Conservation (phyloP, 2,329 filamentous ascomycete species). For the Emericellopsis atlantica region DNA sequence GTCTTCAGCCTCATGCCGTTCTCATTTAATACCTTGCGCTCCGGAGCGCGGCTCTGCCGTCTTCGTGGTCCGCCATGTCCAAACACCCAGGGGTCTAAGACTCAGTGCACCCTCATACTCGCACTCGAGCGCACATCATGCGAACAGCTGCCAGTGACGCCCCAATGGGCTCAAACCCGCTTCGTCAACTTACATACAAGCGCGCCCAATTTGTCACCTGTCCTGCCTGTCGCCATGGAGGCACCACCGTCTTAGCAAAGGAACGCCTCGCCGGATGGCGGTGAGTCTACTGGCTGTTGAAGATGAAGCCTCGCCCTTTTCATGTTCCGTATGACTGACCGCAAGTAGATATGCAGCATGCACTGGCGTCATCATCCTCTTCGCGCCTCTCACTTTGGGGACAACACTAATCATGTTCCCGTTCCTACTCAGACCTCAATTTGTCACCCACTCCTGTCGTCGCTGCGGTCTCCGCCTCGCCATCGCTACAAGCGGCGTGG, state of each 20-base stretch:
- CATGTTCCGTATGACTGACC: not conserved
- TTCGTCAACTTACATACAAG: constrained; percentile 3
- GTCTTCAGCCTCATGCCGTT: too few species aligned
- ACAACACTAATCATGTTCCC: constrained; percentile 3
- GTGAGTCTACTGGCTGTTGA: constrained; percentile 1
- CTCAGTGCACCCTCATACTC: too few species aligned
- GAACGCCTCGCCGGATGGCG: constrained; percentile 4
- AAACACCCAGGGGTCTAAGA: too few species aligned
- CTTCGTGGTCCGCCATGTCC: too few species aligned
- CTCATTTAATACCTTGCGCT: too few species aligned
- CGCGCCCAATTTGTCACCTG: constrained; percentile 5
- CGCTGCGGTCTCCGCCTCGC: constrained; percentile 6
- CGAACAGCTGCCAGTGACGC: not conserved
- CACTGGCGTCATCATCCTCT: constrained; percentile 4
- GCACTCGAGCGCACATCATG: not conserved
- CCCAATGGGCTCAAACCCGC: not conserved
- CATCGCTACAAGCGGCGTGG: constrained; percentile 3
- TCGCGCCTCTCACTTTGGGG: constrained; percentile 4
- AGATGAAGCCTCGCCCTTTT: too few species aligned
- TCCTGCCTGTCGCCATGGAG: constrained; percentile 4
- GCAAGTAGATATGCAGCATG: constrained; percentile 4
- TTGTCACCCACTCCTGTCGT: constrained; percentile 4
- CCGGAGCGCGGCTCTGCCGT: too few species aligned
- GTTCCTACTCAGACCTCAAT: constrained; percentile 3
- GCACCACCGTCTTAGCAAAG: constrained; percentile 4